A percentile compares a stretch with the other conserved stretches of the same genome.
Conservation (phyloP, 257 asterid species). For the Nicotiana tabacum region DNA sequence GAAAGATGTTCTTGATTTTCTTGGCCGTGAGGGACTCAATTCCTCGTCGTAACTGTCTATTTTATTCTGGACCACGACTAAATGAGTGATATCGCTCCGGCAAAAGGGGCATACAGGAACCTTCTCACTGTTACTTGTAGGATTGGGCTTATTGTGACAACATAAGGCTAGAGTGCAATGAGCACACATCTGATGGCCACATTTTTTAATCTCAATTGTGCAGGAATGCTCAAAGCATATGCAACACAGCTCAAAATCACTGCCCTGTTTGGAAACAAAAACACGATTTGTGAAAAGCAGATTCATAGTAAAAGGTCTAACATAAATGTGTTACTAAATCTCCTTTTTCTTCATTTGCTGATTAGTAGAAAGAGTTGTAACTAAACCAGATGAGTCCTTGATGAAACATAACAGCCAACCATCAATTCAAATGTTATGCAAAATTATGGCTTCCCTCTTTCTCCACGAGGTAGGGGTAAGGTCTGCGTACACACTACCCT, state of each 20-base stretch:
- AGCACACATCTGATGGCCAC: conserved; percentile 90
- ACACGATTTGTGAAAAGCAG: background rate
- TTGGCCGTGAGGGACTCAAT: conserved; percentile 41
- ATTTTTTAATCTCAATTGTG: conserved; percentile 60
- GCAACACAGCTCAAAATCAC: conserved; percentile 57
- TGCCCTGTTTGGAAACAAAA: conserved; percentile 32
- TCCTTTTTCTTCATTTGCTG: background rate
- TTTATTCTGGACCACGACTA: conserved; percentile 48
- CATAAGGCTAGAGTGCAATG: conserved; percentile 66
- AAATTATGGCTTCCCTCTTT: background rate
- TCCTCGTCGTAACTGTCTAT: conserved; percentile 30
- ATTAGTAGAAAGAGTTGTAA: background rate
- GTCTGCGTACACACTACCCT: too few relatives aligned
- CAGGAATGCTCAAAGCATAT: conserved; percentile 76
- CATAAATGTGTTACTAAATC: background rate
- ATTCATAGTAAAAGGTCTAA: background rate
- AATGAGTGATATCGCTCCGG: conserved; percentile 50
- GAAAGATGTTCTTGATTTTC: conserved; percentile 35
- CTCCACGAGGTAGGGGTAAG: too few relatives aligned
- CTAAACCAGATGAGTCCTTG: background rate
- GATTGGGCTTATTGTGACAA: conserved; percentile 56
- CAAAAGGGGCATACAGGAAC: conserved; percentile 76
- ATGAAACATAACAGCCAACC: background rate
- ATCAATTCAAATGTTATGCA: background rate
- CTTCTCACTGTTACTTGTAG: conserved; percentile 26